Base-by-base conservation (phyloP, 768 basidiomycete species). In the Tremella fuciformis region DNA sequence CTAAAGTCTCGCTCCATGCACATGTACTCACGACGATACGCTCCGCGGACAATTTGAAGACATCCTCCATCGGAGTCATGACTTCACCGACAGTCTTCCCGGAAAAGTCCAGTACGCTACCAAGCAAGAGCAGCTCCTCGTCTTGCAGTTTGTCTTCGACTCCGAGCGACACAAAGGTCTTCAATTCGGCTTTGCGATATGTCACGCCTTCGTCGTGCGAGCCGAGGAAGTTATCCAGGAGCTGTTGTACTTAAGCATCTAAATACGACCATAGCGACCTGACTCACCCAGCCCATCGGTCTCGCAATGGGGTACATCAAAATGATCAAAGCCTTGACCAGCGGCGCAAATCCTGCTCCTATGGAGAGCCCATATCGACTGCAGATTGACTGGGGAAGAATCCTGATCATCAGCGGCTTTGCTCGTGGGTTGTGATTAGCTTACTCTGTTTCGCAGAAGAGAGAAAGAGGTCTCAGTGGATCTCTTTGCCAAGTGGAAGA, bases 171-270 rank as follows among this genome's bases (percentile, higher is more conserved):
- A 75, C 69, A 47, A 75, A 75, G 0, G 70, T 68, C 58, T 75
- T 75, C 1, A 75, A 58, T 48, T 75, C 71, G 37, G 71, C 71
- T 65, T 75, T 75, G 8, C 71, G 60, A 44, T 75, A 75, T 6
- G 71, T 71, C 8, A 65, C 58, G 2, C 55, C 59, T 18, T 68
- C 63, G 39, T 65, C 66, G 34, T 71, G 64, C 16, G 66, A 59
- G 0, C 74, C 74, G 0, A 75, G 64, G 8, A 69, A 19, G 18
- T 55, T 54, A 41, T 75, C 74, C 2, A 75, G 65, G 3, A 69
- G 41, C 73, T 74, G 22, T 13, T 7, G 3, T 9, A 26, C 8
- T 51, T 24, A 52, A 46, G 22, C 6, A 18, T 2, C 47, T 3
- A 34, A 24, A 21, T 13, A 38, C 37, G 47, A 13, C 16, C 9